Conservation (phyloP, 352 stramenopile genomes). For the Globisporangium polare region DNA sequence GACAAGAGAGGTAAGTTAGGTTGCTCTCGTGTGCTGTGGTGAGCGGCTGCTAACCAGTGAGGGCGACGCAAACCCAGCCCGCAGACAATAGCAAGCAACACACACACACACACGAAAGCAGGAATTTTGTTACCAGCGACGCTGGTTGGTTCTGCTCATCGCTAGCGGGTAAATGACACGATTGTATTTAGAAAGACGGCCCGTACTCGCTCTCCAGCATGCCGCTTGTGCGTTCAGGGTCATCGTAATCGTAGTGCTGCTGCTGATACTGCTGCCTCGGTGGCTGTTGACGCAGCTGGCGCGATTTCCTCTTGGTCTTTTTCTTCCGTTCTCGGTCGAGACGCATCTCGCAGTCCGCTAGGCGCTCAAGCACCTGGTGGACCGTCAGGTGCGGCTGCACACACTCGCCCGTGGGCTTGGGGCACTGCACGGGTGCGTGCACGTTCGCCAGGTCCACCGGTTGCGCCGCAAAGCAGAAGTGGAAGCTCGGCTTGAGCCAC, state of each 20-base stretch:
- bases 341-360: slow-evolving; percentile 40
- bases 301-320: slow-evolving; percentile 4
- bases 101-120: neutral
- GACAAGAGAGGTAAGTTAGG: neutral
- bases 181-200: neutral
- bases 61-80: neutral
- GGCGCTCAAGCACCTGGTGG: slow-evolving; percentile 45
- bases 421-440: slow-evolving; percentile 26
- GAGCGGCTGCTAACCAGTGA: neutral
- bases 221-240: neutral
- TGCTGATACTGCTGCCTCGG: neutral
- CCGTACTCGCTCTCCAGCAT: neutral
- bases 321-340: slow-evolving; percentile 23
- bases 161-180: neutral
- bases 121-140: neutral
- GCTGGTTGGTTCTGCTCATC: neutral
- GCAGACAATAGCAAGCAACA: neutral
- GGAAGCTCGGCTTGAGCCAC: slow-evolving; percentile 25
- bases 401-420: slow-evolving; percentile 30
- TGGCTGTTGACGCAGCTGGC: neutral
- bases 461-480: slow-evolving; percentile 35
- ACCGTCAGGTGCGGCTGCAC: slow-evolving; percentile 41
- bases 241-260: neutral
- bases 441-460: slow-evolving; percentile 15
- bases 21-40: neutral